Evolutionary conservation across 495 filamentous ascomycete species (phyloP).

Genomic region (Podospora fimiseda): DNA sequence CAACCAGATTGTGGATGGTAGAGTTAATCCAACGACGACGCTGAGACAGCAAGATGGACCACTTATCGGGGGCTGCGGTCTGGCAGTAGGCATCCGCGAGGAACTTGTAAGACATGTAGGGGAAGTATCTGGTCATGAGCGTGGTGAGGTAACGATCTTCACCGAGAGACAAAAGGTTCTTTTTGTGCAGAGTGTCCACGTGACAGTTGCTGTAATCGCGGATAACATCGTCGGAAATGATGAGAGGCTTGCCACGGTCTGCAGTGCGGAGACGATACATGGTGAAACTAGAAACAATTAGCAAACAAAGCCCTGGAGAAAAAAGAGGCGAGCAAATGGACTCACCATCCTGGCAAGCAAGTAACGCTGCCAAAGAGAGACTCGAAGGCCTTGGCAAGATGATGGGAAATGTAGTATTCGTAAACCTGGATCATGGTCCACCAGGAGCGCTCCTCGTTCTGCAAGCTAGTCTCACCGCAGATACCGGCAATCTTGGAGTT

Average conservation of each 20-base stretch:
- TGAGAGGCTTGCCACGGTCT: conserved; percentile 84
- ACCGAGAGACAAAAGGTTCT: conserved; percentile 90
- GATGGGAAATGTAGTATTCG: conserved; percentile 96
- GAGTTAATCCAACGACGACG: conserved; percentile 98
- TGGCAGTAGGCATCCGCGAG: conserved; percentile 84
- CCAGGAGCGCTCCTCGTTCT: conserved; percentile 91
- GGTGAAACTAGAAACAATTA: conserved; percentile 67
- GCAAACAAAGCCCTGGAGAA: conserved; percentile 3
- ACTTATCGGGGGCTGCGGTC: conserved; percentile 89
- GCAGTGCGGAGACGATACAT: conserved; percentile 96
- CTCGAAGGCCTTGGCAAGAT: conserved; percentile 90
- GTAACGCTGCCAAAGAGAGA: conserved; percentile 93
- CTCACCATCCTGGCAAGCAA: conserved; percentile 97
- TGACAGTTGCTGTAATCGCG: conserved; percentile 79
- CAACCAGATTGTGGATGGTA: conserved; percentile 89
- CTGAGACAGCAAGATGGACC: conserved; percentile 88
- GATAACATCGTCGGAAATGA: conserved; percentile 82
- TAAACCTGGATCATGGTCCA: conserved; percentile 99
- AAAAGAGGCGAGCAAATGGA: conserved; percentile 19
- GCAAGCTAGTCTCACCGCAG: conserved; percentile 92
- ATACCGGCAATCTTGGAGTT: conserved; percentile 96
- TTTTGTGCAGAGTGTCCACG: conserved; percentile 96
- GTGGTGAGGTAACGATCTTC: conserved; percentile 98
- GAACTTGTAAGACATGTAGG: conserved; percentile 93
- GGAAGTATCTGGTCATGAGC: conserved; percentile 96